A percentile compares a stretch with the other conserved stretches of the same genome.
phyloP scores from a whole-genome alignment of 345 rosid species.

The Eucalyptus curtisii region DNA sequence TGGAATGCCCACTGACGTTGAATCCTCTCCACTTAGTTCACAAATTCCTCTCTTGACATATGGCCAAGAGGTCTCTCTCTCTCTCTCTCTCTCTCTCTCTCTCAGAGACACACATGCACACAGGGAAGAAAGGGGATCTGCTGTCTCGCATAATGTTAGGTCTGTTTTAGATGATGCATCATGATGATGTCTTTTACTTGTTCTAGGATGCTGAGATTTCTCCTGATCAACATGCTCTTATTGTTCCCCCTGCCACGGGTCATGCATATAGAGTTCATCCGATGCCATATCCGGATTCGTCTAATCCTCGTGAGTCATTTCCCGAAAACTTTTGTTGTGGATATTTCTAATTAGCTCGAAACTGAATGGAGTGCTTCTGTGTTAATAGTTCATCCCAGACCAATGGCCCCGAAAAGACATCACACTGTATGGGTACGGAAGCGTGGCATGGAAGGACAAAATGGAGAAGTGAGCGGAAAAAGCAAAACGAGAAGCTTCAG shows the following conservation, averaged over 20 bases:
- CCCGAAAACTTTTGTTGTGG: background rate
- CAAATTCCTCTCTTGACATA: constrained; percentile 90
- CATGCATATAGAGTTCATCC: constrained; percentile 75
- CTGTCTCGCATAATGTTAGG: background rate
- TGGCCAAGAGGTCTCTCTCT: constrained; percentile 56
- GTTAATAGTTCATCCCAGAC: background rate
- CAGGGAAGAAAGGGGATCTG: background rate
- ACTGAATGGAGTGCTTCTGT: background rate
- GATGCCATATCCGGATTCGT: constrained; percentile 50
- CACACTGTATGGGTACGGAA: constrained; percentile 84
- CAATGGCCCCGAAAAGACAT: constrained; percentile 90
- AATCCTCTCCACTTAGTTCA: constrained; percentile 53
- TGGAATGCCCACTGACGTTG: constrained; percentile 45
- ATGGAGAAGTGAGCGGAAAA: constrained; percentile 92
- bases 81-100: background rate
- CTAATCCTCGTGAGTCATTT: constrained; percentile 53
- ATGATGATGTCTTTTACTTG: background rate
- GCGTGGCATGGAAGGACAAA: constrained; percentile 97
- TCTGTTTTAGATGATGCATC: background rate
- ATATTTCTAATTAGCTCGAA: background rate
- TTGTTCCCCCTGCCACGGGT: constrained; percentile 59
- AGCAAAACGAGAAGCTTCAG: constrained; percentile 74
- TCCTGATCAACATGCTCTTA: constrained; percentile 84
- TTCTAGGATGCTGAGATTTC: constrained; percentile 72
- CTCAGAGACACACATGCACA: background rate